Evolutionary conservation across 805 yeast species (phyloP).

Genomic region (Metschnikowia rubicola): DNA sequence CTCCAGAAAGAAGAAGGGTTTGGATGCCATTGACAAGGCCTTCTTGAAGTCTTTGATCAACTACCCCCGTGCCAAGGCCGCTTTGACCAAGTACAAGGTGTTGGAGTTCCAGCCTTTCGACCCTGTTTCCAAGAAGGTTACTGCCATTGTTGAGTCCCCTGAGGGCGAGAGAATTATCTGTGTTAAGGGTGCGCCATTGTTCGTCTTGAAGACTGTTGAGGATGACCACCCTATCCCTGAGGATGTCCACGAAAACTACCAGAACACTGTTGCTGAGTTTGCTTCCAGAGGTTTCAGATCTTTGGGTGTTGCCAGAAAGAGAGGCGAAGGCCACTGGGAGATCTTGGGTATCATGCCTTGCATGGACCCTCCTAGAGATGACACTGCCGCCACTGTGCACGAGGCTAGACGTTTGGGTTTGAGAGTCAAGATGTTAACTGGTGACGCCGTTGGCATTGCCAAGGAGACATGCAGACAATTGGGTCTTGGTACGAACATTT

Average conservation of each 20-base stretch:
- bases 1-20: slow-evolving; percentile 96
- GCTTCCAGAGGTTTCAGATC: slow-evolving; percentile 99
- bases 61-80: slow-evolving; percentile 91
- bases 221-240: slow-evolving; percentile 96
- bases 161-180: slow-evolving; percentile 92
- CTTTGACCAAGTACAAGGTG: slow-evolving; percentile 91
- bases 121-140: slow-evolving; percentile 96
- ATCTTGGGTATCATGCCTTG: slow-evolving; percentile 97
- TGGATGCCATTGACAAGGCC: slow-evolving; percentile 96
- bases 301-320: slow-evolving; percentile 97
- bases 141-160: slow-evolving; percentile 93
- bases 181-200: slow-evolving; percentile 98
- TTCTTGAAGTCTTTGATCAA: slow-evolving; percentile 83
- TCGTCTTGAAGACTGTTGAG: slow-evolving; percentile 94
- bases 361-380: slow-evolving; percentile 99
- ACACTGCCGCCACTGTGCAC: slow-evolving; percentile 89
- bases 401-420: slow-evolving; percentile 91
- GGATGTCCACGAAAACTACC: slow-evolving; percentile 89
- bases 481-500: slow-evolving; percentile 94
- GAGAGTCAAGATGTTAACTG: slow-evolving; percentile 96
- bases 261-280: slow-evolving; percentile 95
- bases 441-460: slow-evolving; percentile 99
- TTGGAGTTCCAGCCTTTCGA: slow-evolving; percentile 96
- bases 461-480: slow-evolving; percentile 97
- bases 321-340: slow-evolving; percentile 98